Conservation (phyloP, 768 basidiomycete genomes). For the Nidularia pulvinata region DNA sequence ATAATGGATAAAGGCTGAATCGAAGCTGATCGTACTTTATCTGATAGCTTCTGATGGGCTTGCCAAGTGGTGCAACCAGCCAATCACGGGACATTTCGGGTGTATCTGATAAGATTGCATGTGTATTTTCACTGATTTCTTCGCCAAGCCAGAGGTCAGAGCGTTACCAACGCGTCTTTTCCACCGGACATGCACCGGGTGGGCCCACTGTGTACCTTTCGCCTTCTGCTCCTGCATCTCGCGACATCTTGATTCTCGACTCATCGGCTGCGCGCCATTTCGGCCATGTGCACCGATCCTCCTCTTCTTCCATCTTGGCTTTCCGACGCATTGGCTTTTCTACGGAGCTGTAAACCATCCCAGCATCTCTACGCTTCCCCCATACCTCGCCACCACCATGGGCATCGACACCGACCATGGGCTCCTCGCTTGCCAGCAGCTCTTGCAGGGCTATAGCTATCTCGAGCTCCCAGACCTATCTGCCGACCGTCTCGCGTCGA, state of each 20-base stretch:
- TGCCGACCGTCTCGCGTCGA: slow-evolving; percentile 15
- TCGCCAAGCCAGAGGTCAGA: neutral
- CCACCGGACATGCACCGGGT: neutral
- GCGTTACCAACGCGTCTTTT: neutral
- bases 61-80: slow-evolving; percentile 10
- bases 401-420: neutral
- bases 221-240: neutral
- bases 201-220: neutral
- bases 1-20: slow-evolving; percentile 13
- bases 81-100: slow-evolving; percentile 20
- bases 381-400: neutral
- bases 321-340: neutral
- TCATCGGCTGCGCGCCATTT: neutral
- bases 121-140: neutral
- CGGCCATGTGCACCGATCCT: neutral
- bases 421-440: neutral
- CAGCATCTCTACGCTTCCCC: neutral
- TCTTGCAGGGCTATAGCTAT: slow-evolving; percentile 23
- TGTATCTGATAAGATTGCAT: slow-evolving; percentile 30
- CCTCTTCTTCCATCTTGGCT: neutral
- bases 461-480: slow-evolving; percentile 29
- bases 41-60: slow-evolving; percentile 20
- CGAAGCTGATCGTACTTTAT: slow-evolving; percentile 10
- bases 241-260: neutral
- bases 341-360: neutral